Conservation (phyloP, 208 protist species). For the Zelonia costaricensis region DNA sequence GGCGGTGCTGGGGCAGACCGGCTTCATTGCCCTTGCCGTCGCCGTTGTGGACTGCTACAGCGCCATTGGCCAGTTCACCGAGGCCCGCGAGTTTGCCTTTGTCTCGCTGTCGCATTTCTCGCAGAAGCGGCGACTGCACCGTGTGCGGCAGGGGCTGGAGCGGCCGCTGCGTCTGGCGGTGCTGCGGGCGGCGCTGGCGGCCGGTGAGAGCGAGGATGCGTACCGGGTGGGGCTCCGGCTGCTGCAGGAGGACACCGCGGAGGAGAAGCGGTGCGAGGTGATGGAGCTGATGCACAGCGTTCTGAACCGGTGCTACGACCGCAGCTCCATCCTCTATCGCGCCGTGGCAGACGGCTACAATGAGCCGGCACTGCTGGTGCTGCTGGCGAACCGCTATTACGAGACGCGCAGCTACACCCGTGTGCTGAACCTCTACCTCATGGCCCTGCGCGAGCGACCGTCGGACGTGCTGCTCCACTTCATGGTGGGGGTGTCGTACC, state of each 20-base stretch:
- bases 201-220: conserved; percentile 79
- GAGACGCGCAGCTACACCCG: conserved; percentile 67
- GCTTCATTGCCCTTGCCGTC: conserved; percentile 72
- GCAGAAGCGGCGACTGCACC: conserved; percentile 42
- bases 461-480: conserved; percentile 72
- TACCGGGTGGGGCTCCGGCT: conserved; percentile 79
- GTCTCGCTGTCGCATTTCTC: conserved; percentile 62
- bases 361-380: conserved; percentile 56
- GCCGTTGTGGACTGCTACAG: conserved; percentile 85
- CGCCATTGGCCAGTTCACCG: conserved; percentile 77
- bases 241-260: conserved; percentile 64
- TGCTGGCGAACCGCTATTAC: conserved; percentile 84
- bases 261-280: conserved; percentile 61
- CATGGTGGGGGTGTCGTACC: conserved; percentile 73
- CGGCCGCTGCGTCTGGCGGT: conserved; percentile 78
- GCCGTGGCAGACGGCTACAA: conserved; percentile 46
- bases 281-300: conserved; percentile 82
- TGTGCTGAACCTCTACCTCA: conserved; percentile 76
- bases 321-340: conserved; percentile 50
- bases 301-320: conserved; percentile 59
- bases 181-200: conserved; percentile 71
- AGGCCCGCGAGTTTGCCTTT: conserved; percentile 90
- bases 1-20: conserved; percentile 50
- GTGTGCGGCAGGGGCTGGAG: conserved; percentile 50
- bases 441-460: conserved; percentile 58